A percentile compares a stretch with the other conserved stretches of the same genome.
phyloP scores from a whole-genome alignment of 1,284 basidiomycete species.

The Violaceomyces palustris region DNA sequence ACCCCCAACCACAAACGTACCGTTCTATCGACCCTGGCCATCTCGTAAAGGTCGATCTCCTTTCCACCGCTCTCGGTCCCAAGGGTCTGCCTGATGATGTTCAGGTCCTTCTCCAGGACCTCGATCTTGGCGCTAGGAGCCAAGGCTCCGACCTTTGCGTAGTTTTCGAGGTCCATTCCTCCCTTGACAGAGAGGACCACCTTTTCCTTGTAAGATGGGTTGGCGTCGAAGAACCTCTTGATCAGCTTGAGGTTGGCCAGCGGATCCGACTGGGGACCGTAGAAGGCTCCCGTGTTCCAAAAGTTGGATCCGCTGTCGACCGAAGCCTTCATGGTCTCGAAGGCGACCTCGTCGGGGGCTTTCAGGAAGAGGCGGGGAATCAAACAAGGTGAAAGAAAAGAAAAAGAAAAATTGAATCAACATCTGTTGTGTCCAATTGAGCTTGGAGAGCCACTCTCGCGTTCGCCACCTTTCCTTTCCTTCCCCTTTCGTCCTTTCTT shows the following conservation, averaged over 20 bases:
- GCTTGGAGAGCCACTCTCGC: too few species aligned
- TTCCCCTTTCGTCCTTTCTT: too few species aligned
- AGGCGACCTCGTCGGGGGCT: slow-evolving; percentile 60
- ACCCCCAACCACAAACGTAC: slow-evolving; percentile 3
- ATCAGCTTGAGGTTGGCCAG: slow-evolving; percentile 56
- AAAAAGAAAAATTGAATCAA: too few species aligned
- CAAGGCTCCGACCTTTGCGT: slow-evolving; percentile 19
- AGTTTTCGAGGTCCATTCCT: slow-evolving; percentile 41
- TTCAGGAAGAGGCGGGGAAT: slow-evolving; percentile 23
- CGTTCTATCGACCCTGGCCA: slow-evolving; percentile 24
- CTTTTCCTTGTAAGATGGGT: slow-evolving; percentile 60
- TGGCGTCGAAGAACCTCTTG: slow-evolving; percentile 57
- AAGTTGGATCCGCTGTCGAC: slow-evolving; percentile 60
- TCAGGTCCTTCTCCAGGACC: slow-evolving; percentile 24
- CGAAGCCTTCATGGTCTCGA: slow-evolving; percentile 62
- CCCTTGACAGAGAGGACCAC: slow-evolving; percentile 60
- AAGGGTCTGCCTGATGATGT: slow-evolving; percentile 19
- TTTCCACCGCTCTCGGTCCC: slow-evolving; percentile 36
- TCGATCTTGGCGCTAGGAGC: slow-evolving; percentile 14
- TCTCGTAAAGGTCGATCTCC: slow-evolving; percentile 38
- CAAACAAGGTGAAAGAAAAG: too few species aligned
- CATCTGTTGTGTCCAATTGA: too few species aligned
- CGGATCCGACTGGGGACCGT: slow-evolving; percentile 50
- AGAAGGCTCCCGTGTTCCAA: slow-evolving; percentile 57
- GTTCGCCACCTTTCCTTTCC: too few species aligned